phyloP scores from a whole-genome alignment of 495 filamentous ascomycete species.

The Neurospora sp. region DNA sequence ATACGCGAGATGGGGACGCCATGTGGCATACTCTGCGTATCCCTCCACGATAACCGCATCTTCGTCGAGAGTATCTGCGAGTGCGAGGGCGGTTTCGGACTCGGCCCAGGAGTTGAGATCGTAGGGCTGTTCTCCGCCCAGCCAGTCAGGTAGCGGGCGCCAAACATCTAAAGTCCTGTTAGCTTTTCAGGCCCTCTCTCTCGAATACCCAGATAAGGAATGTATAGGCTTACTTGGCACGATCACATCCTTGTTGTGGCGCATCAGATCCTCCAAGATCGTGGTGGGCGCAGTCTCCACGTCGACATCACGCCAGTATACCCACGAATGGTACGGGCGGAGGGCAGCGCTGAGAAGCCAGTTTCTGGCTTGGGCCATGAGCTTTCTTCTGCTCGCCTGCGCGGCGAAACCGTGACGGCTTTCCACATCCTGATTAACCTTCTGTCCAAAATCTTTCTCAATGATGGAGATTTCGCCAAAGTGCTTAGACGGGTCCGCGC shows the following conservation, averaged over 20 bases:
- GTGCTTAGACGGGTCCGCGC: slow-evolving; percentile 62
- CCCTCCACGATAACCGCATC: slow-evolving; percentile 99
- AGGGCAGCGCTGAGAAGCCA: slow-evolving; percentile 93
- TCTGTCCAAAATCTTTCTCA: slow-evolving; percentile 98
- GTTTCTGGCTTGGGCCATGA: slow-evolving; percentile 97
- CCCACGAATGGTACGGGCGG: slow-evolving; percentile 94
- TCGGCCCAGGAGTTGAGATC: slow-evolving; percentile 99
- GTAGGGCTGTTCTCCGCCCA: slow-evolving; percentile 97
- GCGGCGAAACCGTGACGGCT: slow-evolving; percentile 96
- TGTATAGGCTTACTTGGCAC: slow-evolving; percentile 77
- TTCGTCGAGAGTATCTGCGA: slow-evolving; percentile 93
- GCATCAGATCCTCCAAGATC: slow-evolving; percentile 95
- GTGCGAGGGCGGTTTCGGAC: slow-evolving; percentile 86
- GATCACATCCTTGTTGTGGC: slow-evolving; percentile 97
- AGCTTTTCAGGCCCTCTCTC: not conserved
- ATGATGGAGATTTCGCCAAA: slow-evolving; percentile 97
- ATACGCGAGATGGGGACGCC: slow-evolving; percentile 95
- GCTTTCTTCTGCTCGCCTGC: slow-evolving; percentile 83
- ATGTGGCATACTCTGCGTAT: slow-evolving; percentile 98
- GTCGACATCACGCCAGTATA: slow-evolving; percentile 98
- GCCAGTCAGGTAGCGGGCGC: slow-evolving; percentile 97
- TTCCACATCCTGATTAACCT: slow-evolving; percentile 96
- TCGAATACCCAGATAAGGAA: not conserved
- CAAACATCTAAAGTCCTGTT: slow-evolving; percentile 65
- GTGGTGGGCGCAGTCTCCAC: slow-evolving; percentile 95